Conservation (phyloP, 306 rosid genomes). For the Vigna radiata region DNA sequence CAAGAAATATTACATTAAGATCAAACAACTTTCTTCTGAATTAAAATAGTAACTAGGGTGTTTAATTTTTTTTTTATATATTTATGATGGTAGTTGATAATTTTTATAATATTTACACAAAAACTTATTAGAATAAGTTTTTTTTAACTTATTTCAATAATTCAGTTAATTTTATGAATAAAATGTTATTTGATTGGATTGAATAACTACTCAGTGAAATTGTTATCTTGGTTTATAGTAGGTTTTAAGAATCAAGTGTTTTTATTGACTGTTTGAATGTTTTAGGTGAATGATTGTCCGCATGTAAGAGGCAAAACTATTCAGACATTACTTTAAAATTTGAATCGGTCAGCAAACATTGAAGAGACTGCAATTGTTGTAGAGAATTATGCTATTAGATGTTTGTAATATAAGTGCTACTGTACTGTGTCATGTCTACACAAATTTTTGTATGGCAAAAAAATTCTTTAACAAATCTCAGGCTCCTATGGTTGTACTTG, state of each 20-base stretch:
- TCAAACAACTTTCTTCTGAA: not conserved
- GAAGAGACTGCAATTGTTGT: not conserved
- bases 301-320: not conserved
- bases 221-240: not conserved
- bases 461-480: not conserved
- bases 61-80: not conserved
- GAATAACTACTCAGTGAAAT: not conserved
- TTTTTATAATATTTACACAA: not conserved
- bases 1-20: not conserved
- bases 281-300: slow-evolving; percentile 38
- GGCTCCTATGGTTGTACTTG: not conserved
- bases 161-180: not conserved
- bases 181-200: not conserved
- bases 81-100: not conserved
- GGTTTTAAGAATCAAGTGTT: slow-evolving; percentile 1
- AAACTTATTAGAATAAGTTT: not conserved
- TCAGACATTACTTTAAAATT: not conserved
- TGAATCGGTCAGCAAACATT: not conserved
- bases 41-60: not conserved
- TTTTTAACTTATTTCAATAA: not conserved
- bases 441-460: not conserved
- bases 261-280: slow-evolving; percentile 24
- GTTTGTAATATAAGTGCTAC: not conserved
- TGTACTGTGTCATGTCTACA: not conserved
- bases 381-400: not conserved